These are phyloP conservation scores for Wickerhamomyces sp. DNA, from an alignment of 1,139 yeast species.

Conservation along the genomic window DNA sequence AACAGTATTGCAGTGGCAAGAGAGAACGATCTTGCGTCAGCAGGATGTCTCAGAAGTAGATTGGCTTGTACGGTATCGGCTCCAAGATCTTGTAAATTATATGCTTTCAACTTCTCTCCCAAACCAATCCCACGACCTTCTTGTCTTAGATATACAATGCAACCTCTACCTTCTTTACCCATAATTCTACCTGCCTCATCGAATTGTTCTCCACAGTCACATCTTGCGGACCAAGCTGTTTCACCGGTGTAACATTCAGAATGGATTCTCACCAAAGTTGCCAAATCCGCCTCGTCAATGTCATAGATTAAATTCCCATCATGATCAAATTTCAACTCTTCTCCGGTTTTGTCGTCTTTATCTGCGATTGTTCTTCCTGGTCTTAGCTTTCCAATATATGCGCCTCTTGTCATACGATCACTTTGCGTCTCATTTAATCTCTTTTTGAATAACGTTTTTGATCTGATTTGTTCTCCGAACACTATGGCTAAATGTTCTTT, in stretches of 20 bases:
- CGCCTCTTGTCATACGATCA: constrained; percentile 96
- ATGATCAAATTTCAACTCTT: constrained; percentile 41
- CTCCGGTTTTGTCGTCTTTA: constrained; percentile 40
- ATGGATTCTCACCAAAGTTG: constrained; percentile 75
- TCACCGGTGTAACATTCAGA: constrained; percentile 99
- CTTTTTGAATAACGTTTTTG: constrained; percentile 60
- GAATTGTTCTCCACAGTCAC: constrained; percentile 98
- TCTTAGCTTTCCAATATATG: constrained; percentile 80
- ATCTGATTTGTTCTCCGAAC: constrained; percentile 87
- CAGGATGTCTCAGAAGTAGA: constrained; percentile 88
- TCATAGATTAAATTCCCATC: constrained; percentile 48
- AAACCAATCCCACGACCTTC: constrained; percentile 98
- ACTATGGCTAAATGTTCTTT: constrained; percentile 98
- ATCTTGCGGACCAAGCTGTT: constrained; percentile 97
- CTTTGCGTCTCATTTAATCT: constrained; percentile 75
- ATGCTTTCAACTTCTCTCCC: constrained; percentile 95
- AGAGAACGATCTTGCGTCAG: constrained; percentile 90
- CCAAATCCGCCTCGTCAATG: constrained; percentile 31
- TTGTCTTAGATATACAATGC: constrained; percentile 92
- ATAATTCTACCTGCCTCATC: constrained; percentile 95
- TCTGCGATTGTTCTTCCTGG: constrained; percentile 82
- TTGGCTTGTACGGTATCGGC: constrained; percentile 99
- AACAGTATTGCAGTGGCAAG: constrained; percentile 88
- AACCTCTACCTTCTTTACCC: constrained; percentile 85
- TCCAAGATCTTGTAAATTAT: constrained; percentile 93